A percentile compares a stretch with the other conserved stretches of the same genome.
Conservation (phyloP, 768 basidiomycete species). For the Suillus hirtellus region DNA sequence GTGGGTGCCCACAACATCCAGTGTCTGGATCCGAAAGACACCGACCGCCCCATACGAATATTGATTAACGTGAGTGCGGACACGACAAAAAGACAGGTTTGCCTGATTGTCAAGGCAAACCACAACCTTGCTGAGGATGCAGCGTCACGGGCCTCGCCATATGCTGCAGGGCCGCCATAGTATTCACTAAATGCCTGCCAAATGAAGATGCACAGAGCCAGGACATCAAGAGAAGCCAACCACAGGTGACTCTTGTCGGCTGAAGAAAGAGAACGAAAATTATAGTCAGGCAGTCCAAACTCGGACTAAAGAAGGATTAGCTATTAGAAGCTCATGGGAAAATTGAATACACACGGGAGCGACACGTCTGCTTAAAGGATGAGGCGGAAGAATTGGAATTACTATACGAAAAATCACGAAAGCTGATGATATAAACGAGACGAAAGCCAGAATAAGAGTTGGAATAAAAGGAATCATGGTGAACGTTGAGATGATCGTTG, state of each 20-base stretch:
- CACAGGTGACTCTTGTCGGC: slow-evolving; percentile 74
- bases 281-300: slow-evolving; percentile 65
- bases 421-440: slow-evolving; percentile 72
- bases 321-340: slow-evolving; percentile 8
- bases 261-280: slow-evolving; percentile 60
- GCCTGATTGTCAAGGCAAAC: slow-evolving; percentile 65
- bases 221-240: slow-evolving; percentile 66
- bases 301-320: slow-evolving; percentile 52
- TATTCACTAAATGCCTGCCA: slow-evolving; percentile 66
- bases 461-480: slow-evolving; percentile 69
- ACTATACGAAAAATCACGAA: slow-evolving; percentile 77
- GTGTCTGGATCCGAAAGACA: slow-evolving; percentile 67
- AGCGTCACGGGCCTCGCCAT: slow-evolving; percentile 47
- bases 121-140: slow-evolving; percentile 63
- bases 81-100: slow-evolving; percentile 66
- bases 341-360: slow-evolving; percentile 54
- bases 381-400: slow-evolving; percentile 72
- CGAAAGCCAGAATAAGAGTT: slow-evolving; percentile 63
- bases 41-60: slow-evolving; percentile 67
- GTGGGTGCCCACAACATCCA: slow-evolving; percentile 77
- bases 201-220: slow-evolving; percentile 61
- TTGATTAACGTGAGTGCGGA: slow-evolving; percentile 63
- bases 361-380: slow-evolving; percentile 71
- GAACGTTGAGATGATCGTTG: slow-evolving; percentile 24
- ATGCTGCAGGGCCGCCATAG: slow-evolving; percentile 44